Evolutionary conservation across 257 asterid species (phyloP), one percentile per base, ranked within the genome.

Genomic region (Primulina eburnea): DNA sequence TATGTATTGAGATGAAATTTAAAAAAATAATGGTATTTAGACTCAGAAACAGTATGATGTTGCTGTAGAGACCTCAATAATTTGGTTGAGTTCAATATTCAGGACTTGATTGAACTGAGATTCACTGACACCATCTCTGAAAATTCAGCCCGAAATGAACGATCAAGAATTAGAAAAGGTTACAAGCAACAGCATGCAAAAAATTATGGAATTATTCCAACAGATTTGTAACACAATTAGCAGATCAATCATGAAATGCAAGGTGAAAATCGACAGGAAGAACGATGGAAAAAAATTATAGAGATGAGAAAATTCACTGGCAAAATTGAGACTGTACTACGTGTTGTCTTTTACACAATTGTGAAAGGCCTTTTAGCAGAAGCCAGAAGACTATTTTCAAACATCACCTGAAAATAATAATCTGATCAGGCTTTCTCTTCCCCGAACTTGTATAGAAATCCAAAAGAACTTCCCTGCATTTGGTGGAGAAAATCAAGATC

Each of bases 71-170:
- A 71, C 96, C 90, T 87, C 80, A 11, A 82, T 81, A 6, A 89
- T 90, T 73, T 90, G 95, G 20, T 84, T 84, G 7, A 90, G 78
- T 78, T 90, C 96, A 24, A 79, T 61, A 72, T 90, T 90, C 47
- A 90, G 30, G 17, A 90, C 95, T 82, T 87, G 95, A 50, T 57
- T 86, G 86, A 89, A 89, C 62, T 89, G 96, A 16, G 90, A 81
- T 78, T 89, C 95, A 21, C 92, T 81, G 37, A 89, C 96, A 7
- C 96, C 95, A 59, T 87, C 95, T 81, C 96, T 89, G 62, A 16
- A 62, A 63, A 62, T 43, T 43, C 53, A 53, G 61, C 47, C 29
- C 20, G 52, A 29, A 28, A 11, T 2, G 28, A 28, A 53, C 26
- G 59, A 56, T 57, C 62, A 37, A 65, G 7, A 28, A 32, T 47